These are phyloP conservation scores for Penicillium decumbens DNA, from an alignment of 2,329 filamentous ascomycete species.

Conservation along the genomic window DNA sequence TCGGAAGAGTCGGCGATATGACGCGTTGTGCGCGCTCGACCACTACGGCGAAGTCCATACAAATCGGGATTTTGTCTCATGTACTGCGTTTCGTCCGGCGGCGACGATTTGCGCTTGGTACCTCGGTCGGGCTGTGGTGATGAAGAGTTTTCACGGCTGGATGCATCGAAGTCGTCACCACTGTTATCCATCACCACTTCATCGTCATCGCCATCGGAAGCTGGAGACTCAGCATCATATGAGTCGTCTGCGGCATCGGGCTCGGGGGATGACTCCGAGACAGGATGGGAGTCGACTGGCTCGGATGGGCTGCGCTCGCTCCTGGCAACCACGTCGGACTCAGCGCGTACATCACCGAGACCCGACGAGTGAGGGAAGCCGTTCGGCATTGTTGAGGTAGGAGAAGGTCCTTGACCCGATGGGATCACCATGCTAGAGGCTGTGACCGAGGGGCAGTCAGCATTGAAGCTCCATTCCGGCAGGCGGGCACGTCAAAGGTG, in stretches of 20 bases:
- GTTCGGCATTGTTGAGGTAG: constrained; percentile 34
- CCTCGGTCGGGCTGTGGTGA: constrained; percentile 67
- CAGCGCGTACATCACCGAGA: constrained; percentile 23
- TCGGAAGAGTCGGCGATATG: constrained; percentile 60
- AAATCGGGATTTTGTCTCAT: constrained; percentile 90
- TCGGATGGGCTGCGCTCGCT: constrained; percentile 77
- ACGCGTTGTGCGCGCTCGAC: constrained; percentile 58
- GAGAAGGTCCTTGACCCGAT: constrained; percentile 35
- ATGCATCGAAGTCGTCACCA: constrained; percentile 52
- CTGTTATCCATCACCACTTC: constrained; percentile 70
- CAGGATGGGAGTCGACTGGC: constrained; percentile 54
- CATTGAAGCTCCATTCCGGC: constrained; percentile 36
- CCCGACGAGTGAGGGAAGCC: constrained; percentile 29
- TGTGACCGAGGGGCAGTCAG: constrained; percentile 37
- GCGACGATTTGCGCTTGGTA: constrained; percentile 67
- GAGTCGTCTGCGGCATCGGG: constrained; percentile 40
- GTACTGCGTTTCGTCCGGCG: constrained; percentile 69
- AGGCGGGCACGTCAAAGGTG: constrained; percentile 18
- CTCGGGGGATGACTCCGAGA: constrained; percentile 46
- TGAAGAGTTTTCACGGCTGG: constrained; percentile 57
- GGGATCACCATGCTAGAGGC: constrained; percentile 46
- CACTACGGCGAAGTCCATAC: constrained; percentile 89
- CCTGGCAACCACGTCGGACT: constrained; percentile 43
- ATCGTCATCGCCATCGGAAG: constrained; percentile 48
- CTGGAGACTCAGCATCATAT: constrained; percentile 36